These are phyloP conservation scores for Blastobotrys illinoisensis DNA, from an alignment of 1,139 yeast genomes.

Conservation along the genomic window DNA sequence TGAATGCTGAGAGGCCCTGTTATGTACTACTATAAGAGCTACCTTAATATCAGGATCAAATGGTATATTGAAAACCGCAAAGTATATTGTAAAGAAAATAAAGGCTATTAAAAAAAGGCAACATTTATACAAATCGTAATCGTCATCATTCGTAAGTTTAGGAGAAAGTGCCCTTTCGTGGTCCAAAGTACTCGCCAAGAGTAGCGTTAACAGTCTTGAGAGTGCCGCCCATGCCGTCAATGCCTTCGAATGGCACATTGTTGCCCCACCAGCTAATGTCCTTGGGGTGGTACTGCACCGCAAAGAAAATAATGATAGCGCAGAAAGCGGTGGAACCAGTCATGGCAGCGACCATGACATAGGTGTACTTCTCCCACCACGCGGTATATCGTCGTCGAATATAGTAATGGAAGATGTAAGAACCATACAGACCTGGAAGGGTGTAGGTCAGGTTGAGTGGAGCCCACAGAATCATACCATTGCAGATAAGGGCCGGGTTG, in stretches of 20 bases:
- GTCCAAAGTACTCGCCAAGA: slow-evolving; percentile 10
- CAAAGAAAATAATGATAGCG: slow-evolving; percentile 45
- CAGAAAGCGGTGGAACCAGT: slow-evolving; percentile 44
- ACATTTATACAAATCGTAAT: not conserved
- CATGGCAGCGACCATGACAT: slow-evolving; percentile 50
- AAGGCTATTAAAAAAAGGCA: not conserved
- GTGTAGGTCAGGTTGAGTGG: slow-evolving; percentile 52
- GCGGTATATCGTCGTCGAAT: slow-evolving; percentile 47
- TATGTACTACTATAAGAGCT: too few relatives aligned
- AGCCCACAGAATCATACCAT: slow-evolving; percentile 40
- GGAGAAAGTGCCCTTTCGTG: slow-evolving; percentile 6
- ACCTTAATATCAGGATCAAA: too few relatives aligned
- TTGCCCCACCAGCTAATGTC: slow-evolving; percentile 57
- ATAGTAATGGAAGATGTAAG: slow-evolving; percentile 48
- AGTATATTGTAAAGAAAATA: not conserved
- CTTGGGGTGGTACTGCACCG: slow-evolving; percentile 43
- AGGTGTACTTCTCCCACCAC: slow-evolving; percentile 47
- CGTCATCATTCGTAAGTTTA: not conserved
- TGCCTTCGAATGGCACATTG: slow-evolving; percentile 38
- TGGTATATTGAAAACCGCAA: too few relatives aligned
- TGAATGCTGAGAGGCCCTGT: too few relatives aligned
- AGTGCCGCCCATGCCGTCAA: slow-evolving; percentile 36
- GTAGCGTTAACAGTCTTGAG: slow-evolving; percentile 13
- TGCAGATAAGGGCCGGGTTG: slow-evolving; percentile 50
- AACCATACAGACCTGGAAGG: slow-evolving; percentile 45